phyloP scores from a whole-genome alignment of 129 eudicot genomes.

The Oenanthe sinensis region DNA sequence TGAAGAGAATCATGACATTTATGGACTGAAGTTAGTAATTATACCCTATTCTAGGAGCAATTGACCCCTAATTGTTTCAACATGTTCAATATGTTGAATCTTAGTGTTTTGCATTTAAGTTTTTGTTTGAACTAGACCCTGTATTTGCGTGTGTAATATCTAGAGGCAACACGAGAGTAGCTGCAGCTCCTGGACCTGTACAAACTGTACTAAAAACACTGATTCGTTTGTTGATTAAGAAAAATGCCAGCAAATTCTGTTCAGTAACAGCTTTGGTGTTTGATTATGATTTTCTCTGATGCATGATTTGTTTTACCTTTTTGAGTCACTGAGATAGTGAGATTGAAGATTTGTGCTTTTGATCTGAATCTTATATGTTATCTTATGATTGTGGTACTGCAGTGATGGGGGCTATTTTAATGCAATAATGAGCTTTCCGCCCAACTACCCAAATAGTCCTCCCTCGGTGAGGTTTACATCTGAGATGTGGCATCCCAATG shows the following conservation, averaged over 20 bases:
- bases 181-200: not conserved
- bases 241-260: not conserved
- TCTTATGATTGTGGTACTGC: constrained; percentile 5
- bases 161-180: not conserved
- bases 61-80: not conserved
- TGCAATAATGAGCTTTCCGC: constrained; percentile 58
- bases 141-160: too few species aligned
- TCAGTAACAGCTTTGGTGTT: not conserved
- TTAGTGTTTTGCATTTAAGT: too few species aligned
- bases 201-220: not conserved
- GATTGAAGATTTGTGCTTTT: not conserved
- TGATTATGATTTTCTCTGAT: not conserved
- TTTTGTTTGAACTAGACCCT: not conserved
- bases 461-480: constrained; percentile 54
- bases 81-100: not conserved
- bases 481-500: constrained; percentile 70
- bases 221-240: not conserved
- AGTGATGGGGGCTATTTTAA: constrained; percentile 59
- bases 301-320: not conserved
- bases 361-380: not conserved
- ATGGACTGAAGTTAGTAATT: not conserved
- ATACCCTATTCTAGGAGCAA: not conserved
- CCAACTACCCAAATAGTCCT: constrained; percentile 52
- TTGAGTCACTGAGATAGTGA: not conserved
- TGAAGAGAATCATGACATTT: not conserved